Evolutionary conservation across 139 green algal genomes (phyloP), one percentile per base, ranked within the genome.

Genomic region (Chlorella sp.): DNA sequence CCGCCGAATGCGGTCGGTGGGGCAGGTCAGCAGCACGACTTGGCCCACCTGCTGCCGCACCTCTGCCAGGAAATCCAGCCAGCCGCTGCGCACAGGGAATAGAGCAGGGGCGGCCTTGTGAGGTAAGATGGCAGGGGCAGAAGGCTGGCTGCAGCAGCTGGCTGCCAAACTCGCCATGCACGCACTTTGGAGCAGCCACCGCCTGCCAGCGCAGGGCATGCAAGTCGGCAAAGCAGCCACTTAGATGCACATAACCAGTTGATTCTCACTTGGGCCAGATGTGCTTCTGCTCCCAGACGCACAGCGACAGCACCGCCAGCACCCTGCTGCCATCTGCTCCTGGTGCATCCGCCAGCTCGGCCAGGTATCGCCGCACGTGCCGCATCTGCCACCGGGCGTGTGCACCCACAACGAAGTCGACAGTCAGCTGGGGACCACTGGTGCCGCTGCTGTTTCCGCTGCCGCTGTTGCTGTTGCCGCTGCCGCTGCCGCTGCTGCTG

Each of bases 261-360:
- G 44, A 68, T 9, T 4, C 73, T 47, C n/a, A 65, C 73, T 30
- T 2, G 28, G 38, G 73, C 23, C 39, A 41, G 26, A 80, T 47
- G 16, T 47, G 44, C 73, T 65, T 64, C 73, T 80, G 73, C 73
- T 80, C 73, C 73, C 73, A 80, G 44, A 80, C 47, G 47, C 73
- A 80, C 28, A 80, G 47, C 44, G 44, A 67, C 44, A 80, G 73
- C 12, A 80, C n/a, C 13, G 64, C 26, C 73, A 80, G 73, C 38
- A 55, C 47, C 7, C 47, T 17, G 73, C n/a, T 30, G 73, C 73
- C 73, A 80, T 60, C 51, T 21, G 34, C 38, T 5, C 34, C 69
- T 7, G 16, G 32, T 4, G 20, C 15, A 47, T 0, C 16, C n/a
- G 44, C 73, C 3, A 23, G 38, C n/a, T n/a, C 26, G 1, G 55